Percentiles rank a stretch among this genome's conserved stretches.
These are phyloP conservation scores for Thalia dealbata DNA, from an alignment of 176 grass and related monocot genomes.

Conservation along the genomic window DNA sequence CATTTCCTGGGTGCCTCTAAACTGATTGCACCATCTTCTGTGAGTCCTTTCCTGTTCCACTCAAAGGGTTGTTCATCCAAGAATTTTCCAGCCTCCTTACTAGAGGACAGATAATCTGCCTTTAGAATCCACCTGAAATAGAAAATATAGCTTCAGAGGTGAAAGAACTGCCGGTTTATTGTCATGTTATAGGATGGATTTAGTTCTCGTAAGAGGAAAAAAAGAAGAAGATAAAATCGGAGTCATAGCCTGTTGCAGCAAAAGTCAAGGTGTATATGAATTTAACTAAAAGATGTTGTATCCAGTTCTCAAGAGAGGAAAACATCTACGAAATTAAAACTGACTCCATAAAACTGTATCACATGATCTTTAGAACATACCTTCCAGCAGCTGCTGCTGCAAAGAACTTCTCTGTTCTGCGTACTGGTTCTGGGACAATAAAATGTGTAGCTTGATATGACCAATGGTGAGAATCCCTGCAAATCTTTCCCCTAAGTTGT, in stretches of 20 bases:
- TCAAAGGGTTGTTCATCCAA: constrained; percentile 69
- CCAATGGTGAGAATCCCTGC: constrained; percentile 89
- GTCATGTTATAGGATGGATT: too few relatives aligned
- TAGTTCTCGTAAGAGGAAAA: too few relatives aligned
- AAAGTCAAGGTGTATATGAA: too few relatives aligned
- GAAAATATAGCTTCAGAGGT: neutral
- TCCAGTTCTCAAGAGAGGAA: too few relatives aligned
- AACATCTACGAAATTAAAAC: neutral
- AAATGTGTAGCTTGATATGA: constrained; percentile 90
- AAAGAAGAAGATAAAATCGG: too few relatives aligned
- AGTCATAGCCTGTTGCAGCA: too few relatives aligned
- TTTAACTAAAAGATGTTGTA: too few relatives aligned
- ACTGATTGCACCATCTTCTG: constrained; percentile 56
- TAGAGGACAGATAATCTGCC: constrained; percentile 55
- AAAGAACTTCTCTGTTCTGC: constrained; percentile 90
- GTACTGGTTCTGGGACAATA: constrained; percentile 44
- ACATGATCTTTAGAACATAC: constrained; percentile 19
- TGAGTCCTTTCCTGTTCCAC: constrained; percentile 49
- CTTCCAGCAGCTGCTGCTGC: constrained; percentile 76
- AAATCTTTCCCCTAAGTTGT: constrained; percentile 45
- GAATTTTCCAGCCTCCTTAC: constrained; percentile 56
- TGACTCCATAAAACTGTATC: neutral
- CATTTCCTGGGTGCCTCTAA: constrained; percentile 78
- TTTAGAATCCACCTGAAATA: constrained; percentile 80
- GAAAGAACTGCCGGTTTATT: too few relatives aligned